These are phyloP conservation scores for Waltiozyma sp. DNA, from an alignment of 1,139 yeast species.

Conservation along the genomic window DNA sequence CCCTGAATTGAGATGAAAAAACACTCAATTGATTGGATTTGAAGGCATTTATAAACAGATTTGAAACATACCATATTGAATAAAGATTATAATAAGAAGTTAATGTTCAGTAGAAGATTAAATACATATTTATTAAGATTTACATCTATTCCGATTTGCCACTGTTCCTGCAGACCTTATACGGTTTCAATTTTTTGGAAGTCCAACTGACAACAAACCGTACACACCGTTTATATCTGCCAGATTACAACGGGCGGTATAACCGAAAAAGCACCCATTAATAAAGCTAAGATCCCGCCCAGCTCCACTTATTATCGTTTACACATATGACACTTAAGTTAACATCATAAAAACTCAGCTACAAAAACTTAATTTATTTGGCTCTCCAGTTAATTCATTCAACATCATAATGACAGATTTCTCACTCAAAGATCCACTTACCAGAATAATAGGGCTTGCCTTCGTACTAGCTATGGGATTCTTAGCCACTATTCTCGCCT, in stretches of 20 bases:
- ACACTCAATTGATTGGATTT: background rate
- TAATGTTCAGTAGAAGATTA: too few relatives aligned
- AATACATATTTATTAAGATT: too few relatives aligned
- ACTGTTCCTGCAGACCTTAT: background rate
- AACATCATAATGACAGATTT: background rate
- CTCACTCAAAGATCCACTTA: constrained; percentile 40
- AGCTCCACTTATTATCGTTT: too few relatives aligned
- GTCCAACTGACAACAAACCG: background rate
- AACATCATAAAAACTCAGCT: too few relatives aligned
- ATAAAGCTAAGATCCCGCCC: too few relatives aligned
- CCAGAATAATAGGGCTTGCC: constrained; percentile 64
- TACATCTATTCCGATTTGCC: background rate
- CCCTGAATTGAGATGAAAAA: too few relatives aligned
- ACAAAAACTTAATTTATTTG: too few relatives aligned
- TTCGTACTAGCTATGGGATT: constrained; percentile 70
- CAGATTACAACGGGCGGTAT: background rate
- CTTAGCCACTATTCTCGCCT: constrained; percentile 65
- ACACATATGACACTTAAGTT: too few relatives aligned
- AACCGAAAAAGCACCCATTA: too few relatives aligned
- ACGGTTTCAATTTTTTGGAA: background rate
- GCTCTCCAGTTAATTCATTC: background rate
- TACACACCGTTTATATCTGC: background rate
- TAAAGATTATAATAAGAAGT: too few relatives aligned
- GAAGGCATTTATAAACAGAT: background rate
- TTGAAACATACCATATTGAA: constrained; percentile 1